Evolutionary conservation across 1,139 yeast species (phyloP), one percentile per base, ranked within the genome.

Genomic region (Yamadazyma atmosphaerica): DNA sequence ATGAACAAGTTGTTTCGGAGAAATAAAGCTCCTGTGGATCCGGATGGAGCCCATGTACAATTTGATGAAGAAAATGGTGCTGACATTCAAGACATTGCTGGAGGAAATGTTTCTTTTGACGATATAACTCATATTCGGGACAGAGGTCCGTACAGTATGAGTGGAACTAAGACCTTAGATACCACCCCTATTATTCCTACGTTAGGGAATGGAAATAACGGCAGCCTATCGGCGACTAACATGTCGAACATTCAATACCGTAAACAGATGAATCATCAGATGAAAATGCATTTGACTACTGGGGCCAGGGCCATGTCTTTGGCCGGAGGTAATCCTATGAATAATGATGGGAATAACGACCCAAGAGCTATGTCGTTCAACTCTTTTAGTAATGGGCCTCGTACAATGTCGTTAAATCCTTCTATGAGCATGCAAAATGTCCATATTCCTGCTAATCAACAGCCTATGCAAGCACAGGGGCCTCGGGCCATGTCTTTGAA

Each of bases 141-240:
- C 47, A 68, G 81, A 32, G 88, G 87, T 4, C 78, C 72, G 15
- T 82, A 82, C 52, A 83, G 83, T 1, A 61, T 71, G 29, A 61
- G 64, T 30, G 55, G 63, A 7, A 54, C 63, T 13, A 56, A 59
- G 25, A 49, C 63, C 16, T 57, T 65, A 39, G 88, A 82, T 49
- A 74, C 89, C 0, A 74, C 87, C 0, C 90, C 92, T 4, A 79
- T 83, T 46, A 84, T 85, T 31, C 94, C 94, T 8, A 82, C 87
- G 0, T 40, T 84, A 10, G 68, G 72, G 0, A 41, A 51, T 9
- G 45, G 49, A 9, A 42, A 47, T 6, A 38, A 37, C 19, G 49
- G 52, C 4, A 27, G 37, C 17, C 51, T 47, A 12, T 52, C 53
- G 23, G 48, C 51, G 10, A 54, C 60, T 28, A 55, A 57, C 29